Conservation (phyloP, 2,329 filamentous ascomycete genomes). For the Aureobasidium melanogenum region DNA sequence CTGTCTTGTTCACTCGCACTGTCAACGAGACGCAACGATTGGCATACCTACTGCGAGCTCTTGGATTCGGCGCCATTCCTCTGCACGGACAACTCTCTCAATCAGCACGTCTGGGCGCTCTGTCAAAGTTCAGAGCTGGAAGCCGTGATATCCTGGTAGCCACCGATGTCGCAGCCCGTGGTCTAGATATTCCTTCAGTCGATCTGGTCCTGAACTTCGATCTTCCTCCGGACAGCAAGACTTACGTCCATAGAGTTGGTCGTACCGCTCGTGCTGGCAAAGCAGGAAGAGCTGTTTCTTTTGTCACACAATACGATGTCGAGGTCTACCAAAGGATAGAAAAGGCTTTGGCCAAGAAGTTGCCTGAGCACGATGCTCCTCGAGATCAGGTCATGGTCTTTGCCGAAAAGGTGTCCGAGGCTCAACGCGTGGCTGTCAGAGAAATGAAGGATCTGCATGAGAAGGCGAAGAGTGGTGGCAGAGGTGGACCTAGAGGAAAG, state of each 20-base stretch:
- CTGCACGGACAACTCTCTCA: conserved; percentile 89
- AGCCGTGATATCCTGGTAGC: conserved; percentile 82
- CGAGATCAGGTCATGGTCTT: conserved; percentile 84
- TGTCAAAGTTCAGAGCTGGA: conserved; percentile 80
- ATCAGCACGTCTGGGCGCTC: conserved; percentile 71
- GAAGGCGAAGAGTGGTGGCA: conserved; percentile 46
- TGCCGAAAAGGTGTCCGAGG: conserved; percentile 68
- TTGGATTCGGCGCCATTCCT: conserved; percentile 76
- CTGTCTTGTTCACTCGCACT: conserved; percentile 86
- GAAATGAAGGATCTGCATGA: conserved; percentile 78
- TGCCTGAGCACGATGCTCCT: conserved; percentile 58
- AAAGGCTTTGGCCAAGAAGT: conserved; percentile 67
- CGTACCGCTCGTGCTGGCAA: conserved; percentile 83
- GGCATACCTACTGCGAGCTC: conserved; percentile 68
- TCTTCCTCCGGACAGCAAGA: conserved; percentile 75
- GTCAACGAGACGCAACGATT: conserved; percentile 84
- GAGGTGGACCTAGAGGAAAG: conserved; percentile 42
- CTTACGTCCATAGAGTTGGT: conserved; percentile 83
- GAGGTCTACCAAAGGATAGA: conserved; percentile 77
- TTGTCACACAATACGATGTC: conserved; percentile 62
- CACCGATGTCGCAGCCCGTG: conserved; percentile 87
- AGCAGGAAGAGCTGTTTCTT: conserved; percentile 67
- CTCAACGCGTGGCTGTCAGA: conserved; percentile 66
- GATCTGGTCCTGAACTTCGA: conserved; percentile 83
- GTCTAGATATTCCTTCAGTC: conserved; percentile 87